Conservation (phyloP, 75 land plant species). For the Pinus albicaulis region DNA sequence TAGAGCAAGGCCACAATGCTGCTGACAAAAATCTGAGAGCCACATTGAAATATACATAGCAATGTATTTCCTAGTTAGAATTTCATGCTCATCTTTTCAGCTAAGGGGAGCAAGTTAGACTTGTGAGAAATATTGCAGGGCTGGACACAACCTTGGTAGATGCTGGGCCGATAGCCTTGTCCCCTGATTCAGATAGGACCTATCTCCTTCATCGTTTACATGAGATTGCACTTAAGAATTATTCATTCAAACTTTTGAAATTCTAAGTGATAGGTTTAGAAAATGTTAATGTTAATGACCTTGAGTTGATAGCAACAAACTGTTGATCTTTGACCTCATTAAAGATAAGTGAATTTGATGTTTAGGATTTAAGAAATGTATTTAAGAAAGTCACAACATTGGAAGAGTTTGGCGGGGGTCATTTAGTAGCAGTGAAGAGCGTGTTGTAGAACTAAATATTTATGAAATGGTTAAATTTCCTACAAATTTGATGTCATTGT, state of each 20-base stretch:
- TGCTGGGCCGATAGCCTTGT: too few relatives aligned
- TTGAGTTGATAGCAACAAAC: constrained; percentile 62
- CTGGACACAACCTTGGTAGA: background rate
- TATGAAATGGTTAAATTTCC: constrained; percentile 44
- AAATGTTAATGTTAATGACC: constrained; percentile 31
- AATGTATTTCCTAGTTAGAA: background rate
- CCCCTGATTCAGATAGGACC: too few relatives aligned
- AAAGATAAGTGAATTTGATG: constrained; percentile 67
- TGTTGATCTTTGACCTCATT: constrained; percentile 58
- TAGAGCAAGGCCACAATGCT: background rate
- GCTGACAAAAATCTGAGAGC: too few relatives aligned
- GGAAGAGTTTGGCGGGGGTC: constrained; percentile 80
- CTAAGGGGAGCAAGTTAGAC: background rate
- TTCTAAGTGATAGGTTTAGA: constrained; percentile 8
- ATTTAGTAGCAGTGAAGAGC: constrained; percentile 15
- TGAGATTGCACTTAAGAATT: constrained; percentile 21
- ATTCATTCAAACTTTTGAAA: constrained; percentile 18
- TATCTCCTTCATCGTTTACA: background rate
- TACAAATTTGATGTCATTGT: constrained; percentile 39
- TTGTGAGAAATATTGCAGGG: background rate
- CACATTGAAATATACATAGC: background rate
- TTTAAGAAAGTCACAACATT: constrained; percentile 42
- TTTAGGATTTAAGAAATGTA: constrained; percentile 40
- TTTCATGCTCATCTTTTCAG: background rate
- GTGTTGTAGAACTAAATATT: constrained; percentile 10